A percentile compares a stretch with the other conserved stretches of the same genome.
phyloP scores from a whole-genome alignment of 768 basidiomycete species.

The Boletus sensibilis region DNA sequence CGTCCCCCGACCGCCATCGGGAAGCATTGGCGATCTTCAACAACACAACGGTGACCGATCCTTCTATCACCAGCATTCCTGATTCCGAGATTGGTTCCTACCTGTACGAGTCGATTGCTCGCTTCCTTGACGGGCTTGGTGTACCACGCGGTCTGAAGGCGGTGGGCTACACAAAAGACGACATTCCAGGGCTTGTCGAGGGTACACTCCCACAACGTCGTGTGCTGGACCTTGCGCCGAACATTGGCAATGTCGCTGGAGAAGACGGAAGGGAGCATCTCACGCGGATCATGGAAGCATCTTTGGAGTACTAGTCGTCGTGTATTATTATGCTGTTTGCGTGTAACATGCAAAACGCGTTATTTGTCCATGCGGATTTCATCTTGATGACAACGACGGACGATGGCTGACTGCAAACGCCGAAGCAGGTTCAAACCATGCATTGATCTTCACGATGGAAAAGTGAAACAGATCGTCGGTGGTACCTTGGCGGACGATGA shows the following conservation, averaged over 20 bases:
- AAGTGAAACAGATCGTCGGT: slow-evolving; percentile 98
- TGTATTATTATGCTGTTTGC: slow-evolving; percentile 11
- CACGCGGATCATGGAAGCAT: slow-evolving; percentile 74
- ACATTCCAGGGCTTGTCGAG: slow-evolving; percentile 76
- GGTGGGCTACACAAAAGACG: slow-evolving; percentile 67
- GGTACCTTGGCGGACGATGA: slow-evolving; percentile 78
- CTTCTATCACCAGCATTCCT: slow-evolving; percentile 68
- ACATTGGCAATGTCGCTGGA: slow-evolving; percentile 78
- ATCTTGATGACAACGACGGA: neutral
- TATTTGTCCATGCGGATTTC: neutral
- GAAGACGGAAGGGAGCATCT: slow-evolving; percentile 84
- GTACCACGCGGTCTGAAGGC: slow-evolving; percentile 86
- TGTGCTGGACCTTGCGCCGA: slow-evolving; percentile 90
- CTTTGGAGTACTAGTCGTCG: slow-evolving; percentile 62
- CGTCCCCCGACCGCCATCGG: slow-evolving; percentile 87
- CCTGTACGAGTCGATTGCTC: slow-evolving; percentile 82
- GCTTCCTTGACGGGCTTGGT: slow-evolving; percentile 81
- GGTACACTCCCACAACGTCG: slow-evolving; percentile 91
- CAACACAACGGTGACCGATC: slow-evolving; percentile 59
- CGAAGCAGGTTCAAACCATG: slow-evolving; percentile 80
- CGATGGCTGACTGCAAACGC: slow-evolving; percentile 24
- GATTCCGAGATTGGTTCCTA: slow-evolving; percentile 78
- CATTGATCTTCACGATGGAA: slow-evolving; percentile 93
- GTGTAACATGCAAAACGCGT: neutral
- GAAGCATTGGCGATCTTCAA: slow-evolving; percentile 85